Evolutionary conservation across 2,329 filamentous ascomycete genomes (phyloP), one percentile per base, ranked within the genome.

Genomic region (Colletotrichum neosansevieriae): DNA sequence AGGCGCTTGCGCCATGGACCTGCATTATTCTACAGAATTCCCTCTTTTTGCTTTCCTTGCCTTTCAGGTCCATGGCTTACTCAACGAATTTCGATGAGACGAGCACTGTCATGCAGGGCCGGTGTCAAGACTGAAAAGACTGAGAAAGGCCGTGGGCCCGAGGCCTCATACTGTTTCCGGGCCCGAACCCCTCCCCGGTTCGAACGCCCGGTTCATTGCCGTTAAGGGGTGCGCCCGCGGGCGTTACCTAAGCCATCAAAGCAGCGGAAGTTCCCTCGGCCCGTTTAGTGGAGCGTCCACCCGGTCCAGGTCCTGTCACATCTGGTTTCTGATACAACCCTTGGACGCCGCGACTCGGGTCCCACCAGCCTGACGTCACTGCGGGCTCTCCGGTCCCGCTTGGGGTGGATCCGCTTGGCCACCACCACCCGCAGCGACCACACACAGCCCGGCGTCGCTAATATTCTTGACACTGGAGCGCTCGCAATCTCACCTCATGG

Each of bases 311-410:
- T 12, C 56, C 40, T 47, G n/a, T 58, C 40, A 58, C 24, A 58
- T 19, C 6, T 32, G 6, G 34, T 24, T 40, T 40, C 17, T 34
- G 10, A 24, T 40, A 29, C 6, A 36, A 51, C 47, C 59, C 36
- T 17, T 44, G 38, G 19, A 29, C 9, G 40, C 50, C 47, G 32
- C 49, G 19, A 66, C 19, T 21, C 3, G 24, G 17, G 11, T 5
- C 15, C 47, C 38, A 58, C 9, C 5, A 1, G 1, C 1, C 10
- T 68, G 65, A 68, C 65, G 65, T 68, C 65, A 68, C 60, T 65
- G 17, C 60, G 65, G 65, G 34, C 45, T 40, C 45, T 24, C 65
- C 45, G 53, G 34, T 15, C 60, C 65, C 65, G 36, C 63, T 19
- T 10, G 12, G 12, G 34, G 34, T 57, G 63, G 58, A 44, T 29